Evolutionary conservation across 768 basidiomycete species (phyloP).

Genomic region (Pholiota microspora): DNA sequence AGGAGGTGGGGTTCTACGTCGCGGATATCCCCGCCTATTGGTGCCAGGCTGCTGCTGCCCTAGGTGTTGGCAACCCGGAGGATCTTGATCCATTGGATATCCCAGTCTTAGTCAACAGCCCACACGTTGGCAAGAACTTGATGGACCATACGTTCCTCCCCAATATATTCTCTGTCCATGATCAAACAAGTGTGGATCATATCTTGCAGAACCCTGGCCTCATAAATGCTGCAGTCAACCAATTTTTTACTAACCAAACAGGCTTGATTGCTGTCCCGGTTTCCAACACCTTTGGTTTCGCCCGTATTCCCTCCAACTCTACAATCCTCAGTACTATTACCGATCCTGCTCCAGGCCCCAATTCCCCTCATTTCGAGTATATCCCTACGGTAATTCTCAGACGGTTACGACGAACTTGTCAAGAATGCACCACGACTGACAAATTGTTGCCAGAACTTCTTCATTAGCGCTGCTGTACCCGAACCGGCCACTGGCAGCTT

Average conservation of each 20-base stretch:
- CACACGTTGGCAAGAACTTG: constrained; percentile 18
- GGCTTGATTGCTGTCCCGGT: constrained; percentile 34
- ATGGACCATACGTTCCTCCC: constrained; percentile 17
- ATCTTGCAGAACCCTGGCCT: background rate
- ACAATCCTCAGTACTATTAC: constrained; percentile 13
- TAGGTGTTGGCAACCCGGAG: too few relatives aligned
- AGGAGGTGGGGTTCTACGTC: too few relatives aligned
- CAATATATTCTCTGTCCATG: constrained; percentile 11
- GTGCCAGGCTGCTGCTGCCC: too few relatives aligned
- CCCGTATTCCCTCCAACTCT: constrained; percentile 31
- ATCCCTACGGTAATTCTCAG: constrained; percentile 28
- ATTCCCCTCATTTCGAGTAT: constrained; percentile 28
- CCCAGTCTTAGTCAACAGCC: constrained; percentile 13
- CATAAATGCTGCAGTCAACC: constrained; percentile 24
- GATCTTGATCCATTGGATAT: constrained; percentile 16
- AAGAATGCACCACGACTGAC: too few relatives aligned
- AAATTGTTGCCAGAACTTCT: too few relatives aligned
- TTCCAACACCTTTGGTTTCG: constrained; percentile 25
- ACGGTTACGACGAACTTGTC: too few relatives aligned
- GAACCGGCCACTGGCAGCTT: constrained; percentile 21
- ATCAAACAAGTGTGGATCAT: constrained; percentile 8
- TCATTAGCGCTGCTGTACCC: constrained; percentile 6
- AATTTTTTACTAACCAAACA: constrained; percentile 21
- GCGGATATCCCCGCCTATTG: too few relatives aligned
- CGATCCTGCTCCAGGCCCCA: constrained; percentile 18